Evolutionary conservation across 371 early-diverging fungal genomes (phyloP).

Genomic region (Mucor racemosus): DNA sequence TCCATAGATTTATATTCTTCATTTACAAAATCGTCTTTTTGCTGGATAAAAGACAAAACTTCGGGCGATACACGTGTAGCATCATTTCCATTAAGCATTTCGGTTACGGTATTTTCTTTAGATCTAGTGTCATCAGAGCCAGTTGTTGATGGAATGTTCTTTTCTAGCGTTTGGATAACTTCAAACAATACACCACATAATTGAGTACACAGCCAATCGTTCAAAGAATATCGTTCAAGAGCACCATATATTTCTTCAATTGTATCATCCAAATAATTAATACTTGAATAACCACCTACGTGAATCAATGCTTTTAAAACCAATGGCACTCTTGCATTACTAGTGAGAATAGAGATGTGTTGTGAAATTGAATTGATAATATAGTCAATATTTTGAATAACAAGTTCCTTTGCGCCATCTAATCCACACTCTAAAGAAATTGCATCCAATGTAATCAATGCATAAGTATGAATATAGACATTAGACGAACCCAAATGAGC

Average conservation of each 20-base stretch:
- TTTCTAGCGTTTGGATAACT: conserved; percentile 39
- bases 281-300: conserved; percentile 48
- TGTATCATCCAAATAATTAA: conserved; percentile 61
- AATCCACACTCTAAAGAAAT: conserved; percentile 43
- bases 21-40: conserved; percentile 4
- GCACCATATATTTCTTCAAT: conserved; percentile 67
- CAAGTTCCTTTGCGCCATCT: conserved; percentile 36
- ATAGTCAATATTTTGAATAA: conserved; percentile 67
- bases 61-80: conserved; percentile 25
- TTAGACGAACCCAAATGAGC: conserved; percentile 56
- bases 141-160: neutral
- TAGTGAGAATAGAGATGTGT: conserved; percentile 46
- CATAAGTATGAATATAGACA: conserved; percentile 43
- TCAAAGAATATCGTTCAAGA: conserved; percentile 51
- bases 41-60: conserved; percentile 31
- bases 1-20: conserved; percentile 34
- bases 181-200: conserved; percentile 51
- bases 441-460: conserved; percentile 43
- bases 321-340: conserved; percentile 54
- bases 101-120: too few relatives aligned
- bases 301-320: conserved; percentile 62
- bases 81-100: neutral
- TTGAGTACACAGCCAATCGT: conserved; percentile 41
- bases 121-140: neutral
- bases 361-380: conserved; percentile 61